phyloP scores from a whole-genome alignment of 192 early-diverging fungal genomes.

The Backusella sp. region DNA sequence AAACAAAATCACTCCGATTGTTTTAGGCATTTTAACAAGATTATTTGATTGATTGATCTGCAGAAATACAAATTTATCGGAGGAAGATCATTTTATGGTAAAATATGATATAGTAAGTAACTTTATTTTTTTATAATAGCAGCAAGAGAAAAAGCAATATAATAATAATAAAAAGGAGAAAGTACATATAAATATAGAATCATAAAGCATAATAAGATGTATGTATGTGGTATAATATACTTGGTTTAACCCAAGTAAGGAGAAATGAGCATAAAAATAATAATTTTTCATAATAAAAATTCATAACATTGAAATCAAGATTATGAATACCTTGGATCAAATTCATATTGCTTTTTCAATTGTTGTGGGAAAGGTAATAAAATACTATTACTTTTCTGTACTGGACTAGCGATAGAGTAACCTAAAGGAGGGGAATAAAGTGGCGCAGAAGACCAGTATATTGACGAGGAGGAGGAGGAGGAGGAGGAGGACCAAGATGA shows the following conservation, averaged over 20 bases:
- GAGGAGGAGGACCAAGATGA: neutral
- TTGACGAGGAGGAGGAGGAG: neutral
- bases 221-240: neutral
- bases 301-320: neutral
- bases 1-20: neutral
- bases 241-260: neutral
- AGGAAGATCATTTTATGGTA: neutral
- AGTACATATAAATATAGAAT: conserved; percentile 6
- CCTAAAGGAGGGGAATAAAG: neutral
- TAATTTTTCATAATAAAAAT: neutral
- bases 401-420: neutral
- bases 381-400: neutral
- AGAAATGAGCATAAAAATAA: neutral
- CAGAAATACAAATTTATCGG: neutral
- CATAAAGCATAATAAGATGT: neutral
- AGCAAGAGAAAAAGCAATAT: neutral
- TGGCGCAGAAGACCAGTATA: neutral
- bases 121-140: neutral
- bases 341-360: neutral
- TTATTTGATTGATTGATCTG: neutral
- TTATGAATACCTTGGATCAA: neutral
- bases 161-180: conserved; percentile 1
- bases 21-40: neutral
- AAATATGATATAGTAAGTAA: neutral
- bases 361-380: neutral